phyloP scores from a whole-genome alignment of 164 flowering plant genomes.

The Santalum album region DNA sequence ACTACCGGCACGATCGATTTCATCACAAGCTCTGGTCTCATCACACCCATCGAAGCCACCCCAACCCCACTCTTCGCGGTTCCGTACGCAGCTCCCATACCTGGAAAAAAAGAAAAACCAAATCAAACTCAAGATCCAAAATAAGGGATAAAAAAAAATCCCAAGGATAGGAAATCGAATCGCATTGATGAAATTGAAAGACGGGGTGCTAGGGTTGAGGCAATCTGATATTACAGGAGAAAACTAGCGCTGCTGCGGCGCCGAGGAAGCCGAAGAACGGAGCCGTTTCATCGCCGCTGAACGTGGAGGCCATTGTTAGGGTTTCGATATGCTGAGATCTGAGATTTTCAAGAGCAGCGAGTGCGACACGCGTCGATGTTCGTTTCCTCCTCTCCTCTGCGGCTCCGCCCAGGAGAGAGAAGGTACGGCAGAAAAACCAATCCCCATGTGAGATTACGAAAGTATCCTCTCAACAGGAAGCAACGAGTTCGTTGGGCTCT shows the following conservation, averaged over 20 bases:
- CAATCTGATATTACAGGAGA: constrained; percentile 47
- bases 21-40: constrained; percentile 91
- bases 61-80: constrained; percentile 92
- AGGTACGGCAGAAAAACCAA: no score
- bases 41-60: constrained; percentile 87
- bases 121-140: no score
- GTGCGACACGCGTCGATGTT: not conserved
- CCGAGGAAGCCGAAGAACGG: constrained; percentile 88
- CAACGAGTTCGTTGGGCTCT: no score
- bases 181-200: no score
- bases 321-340: constrained; percentile 13
- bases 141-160: no score
- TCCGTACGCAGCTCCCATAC: constrained; percentile 95
- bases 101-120: constrained; percentile 16
- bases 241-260: constrained; percentile 78
- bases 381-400: not conserved
- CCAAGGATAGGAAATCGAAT: no score
- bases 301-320: constrained; percentile 31
- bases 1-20: constrained; percentile 88
- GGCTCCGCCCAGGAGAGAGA: no score
- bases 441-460: not conserved
- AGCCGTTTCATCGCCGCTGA: constrained; percentile 80
- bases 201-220: no score
- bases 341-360: not conserved
- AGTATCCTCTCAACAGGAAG: not conserved